These are phyloP conservation scores for Diplodia sapinea DNA, from an alignment of 2,329 filamentous ascomycete species.

Conservation along the genomic window DNA sequence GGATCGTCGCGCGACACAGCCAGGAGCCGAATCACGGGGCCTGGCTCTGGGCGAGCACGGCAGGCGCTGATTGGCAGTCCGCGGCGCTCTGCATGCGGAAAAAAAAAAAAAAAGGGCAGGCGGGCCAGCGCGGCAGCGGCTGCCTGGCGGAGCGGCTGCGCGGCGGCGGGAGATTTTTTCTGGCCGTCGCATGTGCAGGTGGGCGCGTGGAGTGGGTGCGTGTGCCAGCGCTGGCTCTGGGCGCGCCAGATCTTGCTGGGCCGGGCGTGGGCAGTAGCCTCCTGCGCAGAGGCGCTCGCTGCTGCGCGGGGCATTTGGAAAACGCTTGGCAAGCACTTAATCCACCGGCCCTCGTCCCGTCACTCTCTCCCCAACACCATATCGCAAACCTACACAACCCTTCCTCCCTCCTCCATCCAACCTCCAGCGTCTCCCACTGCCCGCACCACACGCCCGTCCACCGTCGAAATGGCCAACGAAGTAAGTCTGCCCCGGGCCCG, in stretches of 20 bases:
- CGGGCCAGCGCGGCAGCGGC: conserved; percentile 16
- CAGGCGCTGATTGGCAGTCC: conserved; percentile 13
- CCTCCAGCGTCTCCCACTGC: conserved; percentile 40
- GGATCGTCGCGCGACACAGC: conserved; percentile 26
- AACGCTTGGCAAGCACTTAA: conserved; percentile 29
- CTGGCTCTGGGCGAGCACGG: neutral
- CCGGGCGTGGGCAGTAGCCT: conserved; percentile 18
- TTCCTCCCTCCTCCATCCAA: conserved; percentile 33
- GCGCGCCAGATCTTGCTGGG: conserved; percentile 21
- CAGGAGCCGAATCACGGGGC: conserved; percentile 25
- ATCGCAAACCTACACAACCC: conserved; percentile 29
- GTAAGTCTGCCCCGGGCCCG: conserved; percentile 56
- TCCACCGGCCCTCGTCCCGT: conserved; percentile 30
- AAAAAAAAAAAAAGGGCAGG: conserved; percentile 17
- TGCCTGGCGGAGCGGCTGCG: conserved; percentile 18
- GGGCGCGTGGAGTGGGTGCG: conserved; percentile 15
- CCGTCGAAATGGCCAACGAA: conserved; percentile 65
- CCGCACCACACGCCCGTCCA: conserved; percentile 21
- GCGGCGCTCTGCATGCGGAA: conserved; percentile 4
- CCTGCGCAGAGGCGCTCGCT: conserved; percentile 18
- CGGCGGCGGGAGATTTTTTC: conserved; percentile 11
- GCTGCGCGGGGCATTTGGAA: conserved; percentile 26
- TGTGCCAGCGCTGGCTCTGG: neutral
- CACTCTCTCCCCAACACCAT: conserved; percentile 34
- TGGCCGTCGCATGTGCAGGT: conserved; percentile 7